A percentile compares a stretch with the other conserved stretches of the same genome.
phyloP scores from a whole-genome alignment of 371 early-diverging fungal species.

The Mucor lusitanicus region DNA sequence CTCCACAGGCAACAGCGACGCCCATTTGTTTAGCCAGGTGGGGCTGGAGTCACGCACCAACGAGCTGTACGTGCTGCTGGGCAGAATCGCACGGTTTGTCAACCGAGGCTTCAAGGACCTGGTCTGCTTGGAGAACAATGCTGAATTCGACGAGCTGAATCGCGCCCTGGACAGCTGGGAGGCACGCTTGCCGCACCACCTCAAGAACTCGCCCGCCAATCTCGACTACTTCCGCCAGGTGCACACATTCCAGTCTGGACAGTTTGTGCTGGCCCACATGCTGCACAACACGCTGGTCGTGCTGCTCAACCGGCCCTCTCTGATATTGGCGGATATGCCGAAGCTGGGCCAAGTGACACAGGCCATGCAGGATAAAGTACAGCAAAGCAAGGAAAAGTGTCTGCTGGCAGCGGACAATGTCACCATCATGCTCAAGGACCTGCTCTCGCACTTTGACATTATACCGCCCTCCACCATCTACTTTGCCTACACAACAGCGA shows the following conservation, averaged over 20 bases:
- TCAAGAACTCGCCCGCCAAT: conserved; percentile 41
- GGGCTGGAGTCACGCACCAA: conserved; percentile 7
- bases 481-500: conserved; percentile 52
- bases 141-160: conserved; percentile 44
- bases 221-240: conserved; percentile 8
- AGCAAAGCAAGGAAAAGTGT: conserved; percentile 44
- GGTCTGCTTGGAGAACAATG: conserved; percentile 25
- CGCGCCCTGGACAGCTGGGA: conserved; percentile 44
- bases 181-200: conserved; percentile 34
- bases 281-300: conserved; percentile 47
- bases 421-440: conserved; percentile 41
- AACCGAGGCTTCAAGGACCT: conserved; percentile 47
- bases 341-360: conserved; percentile 32
- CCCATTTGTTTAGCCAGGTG: not conserved
- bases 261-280: conserved; percentile 35
- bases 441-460: conserved; percentile 24
- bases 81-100: conserved; percentile 44
- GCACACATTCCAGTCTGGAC: conserved; percentile 17
- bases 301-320: conserved; percentile 46
- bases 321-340: conserved; percentile 28
- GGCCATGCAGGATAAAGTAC: conserved; percentile 33
- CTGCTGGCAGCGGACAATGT: conserved; percentile 48
- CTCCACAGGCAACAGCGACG: not conserved
- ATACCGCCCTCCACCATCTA: conserved; percentile 52
- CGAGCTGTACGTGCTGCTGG: conserved; percentile 28